Evolutionary conservation across 1,284 basidiomycete genomes (phyloP).

Genomic region (Kwoniella shivajii): DNA sequence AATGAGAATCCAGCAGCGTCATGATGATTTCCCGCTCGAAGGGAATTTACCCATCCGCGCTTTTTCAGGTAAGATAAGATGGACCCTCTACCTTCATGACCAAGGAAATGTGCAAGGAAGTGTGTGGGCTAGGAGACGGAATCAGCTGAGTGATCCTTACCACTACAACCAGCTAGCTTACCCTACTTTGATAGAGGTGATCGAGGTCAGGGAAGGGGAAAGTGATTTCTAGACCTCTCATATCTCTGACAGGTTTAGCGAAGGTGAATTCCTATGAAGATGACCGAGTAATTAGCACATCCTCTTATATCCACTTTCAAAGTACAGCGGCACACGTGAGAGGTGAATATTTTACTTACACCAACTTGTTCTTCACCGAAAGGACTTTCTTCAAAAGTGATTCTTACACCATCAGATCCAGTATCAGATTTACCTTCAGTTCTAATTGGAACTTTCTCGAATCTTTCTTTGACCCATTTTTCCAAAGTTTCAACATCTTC

Average conservation of each 20-base stretch:
- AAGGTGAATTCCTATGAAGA: constrained; percentile 73
- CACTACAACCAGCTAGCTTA: constrained; percentile 16
- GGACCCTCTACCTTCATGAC: constrained; percentile 95
- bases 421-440: constrained; percentile 39
- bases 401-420: constrained; percentile 45
- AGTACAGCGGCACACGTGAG: background rate
- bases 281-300: background rate
- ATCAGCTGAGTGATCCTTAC: background rate
- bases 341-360: constrained; percentile 58
- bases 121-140: constrained; percentile 62
- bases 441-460: constrained; percentile 47
- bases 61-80: constrained; percentile 88
- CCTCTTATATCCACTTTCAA: no score
- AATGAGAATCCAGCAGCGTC: constrained; percentile 76
- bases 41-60: constrained; percentile 84
- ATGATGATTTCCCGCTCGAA: constrained; percentile 73
- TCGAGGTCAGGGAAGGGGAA: constrained; percentile 86
- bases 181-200: constrained; percentile 74
- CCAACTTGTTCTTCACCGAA: constrained; percentile 72
- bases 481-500: constrained; percentile 60
- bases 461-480: constrained; percentile 48
- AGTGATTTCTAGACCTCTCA: constrained; percentile 82
- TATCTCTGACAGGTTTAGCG: constrained; percentile 87
- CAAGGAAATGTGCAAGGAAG: constrained; percentile 84
- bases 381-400: constrained; percentile 72